A percentile compares a stretch with the other conserved stretches of the same genome.
Conservation (phyloP, 805 yeast genomes). For the Tetrapisispora pingtungensis region DNA sequence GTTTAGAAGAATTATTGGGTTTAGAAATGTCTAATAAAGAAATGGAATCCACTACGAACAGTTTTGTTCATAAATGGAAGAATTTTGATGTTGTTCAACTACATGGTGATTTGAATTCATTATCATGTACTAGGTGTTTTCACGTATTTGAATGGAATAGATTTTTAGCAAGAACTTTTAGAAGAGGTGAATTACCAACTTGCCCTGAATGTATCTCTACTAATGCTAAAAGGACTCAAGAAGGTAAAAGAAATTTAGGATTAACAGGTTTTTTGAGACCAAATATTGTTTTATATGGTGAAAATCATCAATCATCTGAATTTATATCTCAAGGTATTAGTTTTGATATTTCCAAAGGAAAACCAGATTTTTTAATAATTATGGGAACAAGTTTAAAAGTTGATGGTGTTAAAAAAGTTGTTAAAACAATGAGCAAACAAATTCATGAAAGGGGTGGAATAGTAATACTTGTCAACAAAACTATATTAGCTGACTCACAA, state of each 20-base stretch:
- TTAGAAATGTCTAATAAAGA: conserved; percentile 45
- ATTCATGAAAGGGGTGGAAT: conserved; percentile 74
- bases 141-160: conserved; percentile 51
- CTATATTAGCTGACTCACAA: conserved; percentile 44
- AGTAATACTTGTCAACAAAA: conserved; percentile 68
- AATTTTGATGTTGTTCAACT: conserved; percentile 71
- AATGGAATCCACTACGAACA: background rate
- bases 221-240: conserved; percentile 43
- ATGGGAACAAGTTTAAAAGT: conserved; percentile 92
- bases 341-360: conserved; percentile 46
- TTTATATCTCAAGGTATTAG: conserved; percentile 60
- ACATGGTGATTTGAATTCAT: conserved; percentile 76
- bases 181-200: conserved; percentile 61
- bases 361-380: conserved; percentile 73
- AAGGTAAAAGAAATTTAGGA: conserved; percentile 69
- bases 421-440: conserved; percentile 52
- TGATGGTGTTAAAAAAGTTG: conserved; percentile 76
- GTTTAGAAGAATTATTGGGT: conserved; percentile 61
- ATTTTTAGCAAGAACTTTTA: conserved; percentile 37
- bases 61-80: conserved; percentile 42
- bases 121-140: conserved; percentile 69
- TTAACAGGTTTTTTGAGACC: conserved; percentile 74
- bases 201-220: conserved; percentile 60
- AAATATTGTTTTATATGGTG: conserved; percentile 85
- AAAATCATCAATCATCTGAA: conserved; percentile 83